Percentiles rank a stretch among this genome's conserved stretches.
Evolutionary conservation across 2,329 filamentous ascomycete genomes (phyloP).

Genomic region (Grosmannia clavigera): DNA sequence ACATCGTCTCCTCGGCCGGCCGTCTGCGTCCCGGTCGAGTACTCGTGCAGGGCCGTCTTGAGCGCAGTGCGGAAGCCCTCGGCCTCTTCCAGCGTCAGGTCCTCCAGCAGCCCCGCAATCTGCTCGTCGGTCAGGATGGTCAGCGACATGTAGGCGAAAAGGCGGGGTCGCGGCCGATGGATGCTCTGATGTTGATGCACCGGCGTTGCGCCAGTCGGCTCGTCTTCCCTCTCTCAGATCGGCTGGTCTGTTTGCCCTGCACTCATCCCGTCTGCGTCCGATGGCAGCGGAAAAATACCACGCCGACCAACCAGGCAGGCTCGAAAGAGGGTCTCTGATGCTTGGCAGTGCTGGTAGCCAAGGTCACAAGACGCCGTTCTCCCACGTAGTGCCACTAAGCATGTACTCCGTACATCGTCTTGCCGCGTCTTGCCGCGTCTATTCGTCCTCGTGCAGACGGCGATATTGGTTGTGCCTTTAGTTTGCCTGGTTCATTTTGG

Average conservation of each 20-base stretch:
- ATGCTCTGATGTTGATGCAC: background rate
- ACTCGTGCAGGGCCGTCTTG: slow-evolving; percentile 43
- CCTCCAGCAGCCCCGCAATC: slow-evolving; percentile 41
- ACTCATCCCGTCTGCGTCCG: background rate
- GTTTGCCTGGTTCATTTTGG: background rate
- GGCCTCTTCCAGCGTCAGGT: slow-evolving; percentile 38
- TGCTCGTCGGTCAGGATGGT: slow-evolving; percentile 46
- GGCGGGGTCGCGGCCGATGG: too few relatives aligned
- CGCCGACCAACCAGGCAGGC: background rate
- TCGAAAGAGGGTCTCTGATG: background rate
- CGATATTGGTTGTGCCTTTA: background rate
- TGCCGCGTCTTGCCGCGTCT: too few relatives aligned
- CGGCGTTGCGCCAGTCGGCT: background rate
- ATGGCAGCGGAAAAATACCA: background rate
- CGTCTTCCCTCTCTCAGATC: background rate
- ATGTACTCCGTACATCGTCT: too few relatives aligned
- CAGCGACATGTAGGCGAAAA: slow-evolving; percentile 33
- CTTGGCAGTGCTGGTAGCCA: background rate
- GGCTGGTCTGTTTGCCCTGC: background rate
- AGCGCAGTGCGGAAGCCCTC: slow-evolving; percentile 37
- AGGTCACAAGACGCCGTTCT: background rate
- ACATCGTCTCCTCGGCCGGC: slow-evolving; percentile 29
- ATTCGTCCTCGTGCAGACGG: background rate
- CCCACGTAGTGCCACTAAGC: background rate
- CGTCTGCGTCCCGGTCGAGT: slow-evolving; percentile 42